Conservation (phyloP, 441 rosid genomes). For the Adansonia rubrostipa region DNA sequence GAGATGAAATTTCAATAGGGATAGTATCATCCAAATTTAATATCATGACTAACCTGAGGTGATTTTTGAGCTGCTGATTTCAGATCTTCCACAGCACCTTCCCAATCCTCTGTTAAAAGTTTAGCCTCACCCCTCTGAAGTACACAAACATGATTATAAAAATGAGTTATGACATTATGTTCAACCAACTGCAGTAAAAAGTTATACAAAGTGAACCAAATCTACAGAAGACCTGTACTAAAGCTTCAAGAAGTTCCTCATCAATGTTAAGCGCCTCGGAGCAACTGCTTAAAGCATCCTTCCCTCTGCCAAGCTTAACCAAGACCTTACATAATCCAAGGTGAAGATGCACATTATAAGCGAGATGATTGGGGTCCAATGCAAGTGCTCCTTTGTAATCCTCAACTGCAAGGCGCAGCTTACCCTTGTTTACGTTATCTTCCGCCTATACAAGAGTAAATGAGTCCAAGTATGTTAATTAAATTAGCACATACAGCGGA, state of each 20-base stretch:
- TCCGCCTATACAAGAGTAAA: slow-evolving; percentile 66
- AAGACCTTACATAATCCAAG: slow-evolving; percentile 89
- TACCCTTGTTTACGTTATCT: slow-evolving; percentile 85
- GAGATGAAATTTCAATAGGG: not conserved
- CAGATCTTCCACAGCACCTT: slow-evolving; percentile 94
- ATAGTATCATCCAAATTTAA: slow-evolving; percentile 7
- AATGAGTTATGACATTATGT: not conserved
- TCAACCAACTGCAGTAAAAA: not conserved
- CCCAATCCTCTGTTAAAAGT: slow-evolving; percentile 90
- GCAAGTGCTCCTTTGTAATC: slow-evolving; percentile 85
- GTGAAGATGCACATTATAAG: slow-evolving; percentile 88
- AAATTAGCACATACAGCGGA: not conserved
- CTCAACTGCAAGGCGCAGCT: slow-evolving; percentile 81
- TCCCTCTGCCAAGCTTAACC: slow-evolving; percentile 94
- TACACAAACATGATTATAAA: slow-evolving; percentile 7
- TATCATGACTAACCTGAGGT: slow-evolving; percentile 69
- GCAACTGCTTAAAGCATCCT: slow-evolving; percentile 83
- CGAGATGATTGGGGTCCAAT: slow-evolving; percentile 85
- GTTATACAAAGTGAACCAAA: not conserved
- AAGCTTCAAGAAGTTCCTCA: slow-evolving; percentile 78
- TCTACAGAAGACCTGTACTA: slow-evolving; percentile 67
- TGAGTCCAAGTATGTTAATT: not conserved
- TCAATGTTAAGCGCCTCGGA: slow-evolving; percentile 78
- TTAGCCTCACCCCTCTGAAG: slow-evolving; percentile 93
- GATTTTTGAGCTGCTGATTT: slow-evolving; percentile 82